phyloP scores from a whole-genome alignment of 2,329 filamentous ascomycete species.

The Nigrospora sphaerica region DNA sequence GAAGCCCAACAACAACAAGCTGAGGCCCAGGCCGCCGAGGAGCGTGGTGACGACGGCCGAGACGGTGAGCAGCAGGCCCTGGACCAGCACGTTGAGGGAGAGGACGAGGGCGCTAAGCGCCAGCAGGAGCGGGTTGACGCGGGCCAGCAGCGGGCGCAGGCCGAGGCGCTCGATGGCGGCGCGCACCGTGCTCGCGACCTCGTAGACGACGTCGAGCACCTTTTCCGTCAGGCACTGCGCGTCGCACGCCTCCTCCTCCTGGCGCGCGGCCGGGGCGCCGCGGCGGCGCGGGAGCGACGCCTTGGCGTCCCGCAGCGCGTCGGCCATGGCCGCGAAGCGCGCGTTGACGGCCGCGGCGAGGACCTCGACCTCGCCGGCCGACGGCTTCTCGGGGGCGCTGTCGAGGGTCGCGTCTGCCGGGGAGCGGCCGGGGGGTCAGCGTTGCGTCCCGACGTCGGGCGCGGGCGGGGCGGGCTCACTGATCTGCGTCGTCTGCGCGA shows the following conservation, averaged over 20 bases:
- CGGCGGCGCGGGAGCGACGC: neutral
- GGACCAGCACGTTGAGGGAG: neutral
- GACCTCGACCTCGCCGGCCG: neutral
- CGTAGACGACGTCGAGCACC: neutral
- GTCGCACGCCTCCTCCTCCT: neutral
- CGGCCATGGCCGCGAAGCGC: neutral
- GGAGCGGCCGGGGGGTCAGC: no score
- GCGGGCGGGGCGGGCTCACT: neutral
- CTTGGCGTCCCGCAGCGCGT: neutral
- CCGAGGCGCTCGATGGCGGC: neutral
- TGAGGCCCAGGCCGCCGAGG: neutral
- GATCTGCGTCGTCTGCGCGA: slow-evolving; percentile 1
- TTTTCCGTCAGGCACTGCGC: neutral
- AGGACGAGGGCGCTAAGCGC: slow-evolving; percentile 1
- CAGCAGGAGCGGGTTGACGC: neutral
- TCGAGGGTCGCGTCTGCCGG: neutral
- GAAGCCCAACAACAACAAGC: neutral
- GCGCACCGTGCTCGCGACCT: neutral
- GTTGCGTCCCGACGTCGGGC: neutral
- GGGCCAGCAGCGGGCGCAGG: neutral
- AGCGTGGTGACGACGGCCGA: neutral
- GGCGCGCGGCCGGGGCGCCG: neutral
- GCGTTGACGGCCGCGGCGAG: neutral
- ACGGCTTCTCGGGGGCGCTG: neutral
- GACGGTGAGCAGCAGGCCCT: neutral